phyloP scores from a whole-genome alignment of 352 stramenopile genomes.

The Hyaloperonospora brassicae region DNA sequence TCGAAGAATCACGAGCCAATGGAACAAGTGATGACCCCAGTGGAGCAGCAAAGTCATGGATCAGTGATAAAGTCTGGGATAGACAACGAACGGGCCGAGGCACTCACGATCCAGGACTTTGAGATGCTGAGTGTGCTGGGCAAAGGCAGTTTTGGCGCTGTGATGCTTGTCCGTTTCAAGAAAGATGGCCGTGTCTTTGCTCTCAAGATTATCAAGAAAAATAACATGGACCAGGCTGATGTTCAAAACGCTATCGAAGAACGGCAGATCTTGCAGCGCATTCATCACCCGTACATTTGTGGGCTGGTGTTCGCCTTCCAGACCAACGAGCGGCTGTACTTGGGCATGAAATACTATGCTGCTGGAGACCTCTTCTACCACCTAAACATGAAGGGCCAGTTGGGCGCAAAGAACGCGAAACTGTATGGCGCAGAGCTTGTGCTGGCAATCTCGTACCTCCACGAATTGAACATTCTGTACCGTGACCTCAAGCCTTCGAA shows the following conservation, averaged over 20 bases:
- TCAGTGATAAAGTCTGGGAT: slow-evolving; percentile 7
- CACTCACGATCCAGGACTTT: slow-evolving; percentile 85
- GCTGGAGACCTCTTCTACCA: slow-evolving; percentile 86
- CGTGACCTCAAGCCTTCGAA: slow-evolving; percentile 85
- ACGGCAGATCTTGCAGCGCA: slow-evolving; percentile 81
- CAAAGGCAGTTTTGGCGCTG: slow-evolving; percentile 80
- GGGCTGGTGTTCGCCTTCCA: slow-evolving; percentile 84
- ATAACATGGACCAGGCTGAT: slow-evolving; percentile 78
- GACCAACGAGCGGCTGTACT: slow-evolving; percentile 81
- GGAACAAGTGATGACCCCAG: slow-evolving; percentile 15
- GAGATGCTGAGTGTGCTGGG: slow-evolving; percentile 85
- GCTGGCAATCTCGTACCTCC: slow-evolving; percentile 83
- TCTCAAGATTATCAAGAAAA: slow-evolving; percentile 88
- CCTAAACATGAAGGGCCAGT: slow-evolving; percentile 70
- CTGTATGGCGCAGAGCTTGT: slow-evolving; percentile 82
- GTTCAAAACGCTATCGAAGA: slow-evolving; percentile 86
- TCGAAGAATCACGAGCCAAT: slow-evolving; percentile 26
- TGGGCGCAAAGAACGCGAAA: slow-evolving; percentile 54
- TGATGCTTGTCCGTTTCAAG: slow-evolving; percentile 87
- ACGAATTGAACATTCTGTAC: slow-evolving; percentile 86
- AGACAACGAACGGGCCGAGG: slow-evolving; percentile 28
- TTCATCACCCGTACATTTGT: slow-evolving; percentile 86
- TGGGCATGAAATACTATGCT: slow-evolving; percentile 88
- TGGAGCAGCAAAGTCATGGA: slow-evolving; percentile 8
- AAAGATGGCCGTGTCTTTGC: slow-evolving; percentile 83